Evolutionary conservation across 495 filamentous ascomycete genomes (phyloP), one percentile per base, ranked within the genome.

Genomic region (Chaetomidium leptoderma): DNA sequence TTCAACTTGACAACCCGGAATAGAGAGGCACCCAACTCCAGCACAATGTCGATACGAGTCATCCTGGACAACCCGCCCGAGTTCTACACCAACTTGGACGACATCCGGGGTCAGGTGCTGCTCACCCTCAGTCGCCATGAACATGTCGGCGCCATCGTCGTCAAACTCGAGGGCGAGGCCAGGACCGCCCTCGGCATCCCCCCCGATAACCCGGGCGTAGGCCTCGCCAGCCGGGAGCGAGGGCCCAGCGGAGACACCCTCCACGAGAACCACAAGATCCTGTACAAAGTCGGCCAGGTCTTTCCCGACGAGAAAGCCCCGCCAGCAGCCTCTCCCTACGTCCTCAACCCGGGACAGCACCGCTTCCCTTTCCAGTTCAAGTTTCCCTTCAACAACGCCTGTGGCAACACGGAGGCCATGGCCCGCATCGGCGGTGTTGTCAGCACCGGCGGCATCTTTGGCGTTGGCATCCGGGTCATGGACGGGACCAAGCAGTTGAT

Each of bases 101-200:
- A 84, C 58, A 80, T 98, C 27, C 81, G 78, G 2, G 82, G 81
- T 61, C 69, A 73, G 49, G 81, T 96, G 21, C 67, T 91, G 13
- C 71, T 98, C 48, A 70, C 74, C 17, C 76, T 91, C 7, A 69
- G 68, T 10, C 83, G 81, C 26, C 81, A 85, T 53, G 82, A 89
- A 56, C 81, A 83, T 27, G 78, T 98, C 45, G 81, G 86, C 27
- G 82, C 83, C 13, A 87, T 98, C 52, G 81, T 91, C 40, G 92
- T 96, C 61, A 98, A 98, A 75, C 81, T 98, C 35, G 92, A 98
- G 69, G 93, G 92, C 53, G 91, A 95, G 70, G 89, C 86, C 62
- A 79, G 80, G 46, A 91, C 90, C 19, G 80, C 68, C 59, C 75
- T 72, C 62, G 75, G 65, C 47, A 54, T 70, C 3, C 75, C 68